Evolutionary conservation across 805 yeast genomes (phyloP).

Genomic region (Ogataea pignaliae): DNA sequence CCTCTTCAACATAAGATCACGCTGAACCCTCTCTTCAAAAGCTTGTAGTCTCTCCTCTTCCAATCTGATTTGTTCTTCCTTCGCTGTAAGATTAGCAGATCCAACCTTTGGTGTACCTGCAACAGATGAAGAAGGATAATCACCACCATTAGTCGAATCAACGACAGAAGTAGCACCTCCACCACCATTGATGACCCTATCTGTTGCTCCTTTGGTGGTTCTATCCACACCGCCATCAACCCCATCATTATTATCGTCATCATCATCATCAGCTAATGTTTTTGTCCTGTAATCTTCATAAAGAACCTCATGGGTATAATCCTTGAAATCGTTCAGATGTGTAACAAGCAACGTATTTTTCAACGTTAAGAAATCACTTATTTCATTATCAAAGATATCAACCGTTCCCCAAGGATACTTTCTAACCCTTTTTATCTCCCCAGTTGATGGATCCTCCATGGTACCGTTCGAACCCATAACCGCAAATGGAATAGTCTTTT

Average conservation of each 20-base stretch:
- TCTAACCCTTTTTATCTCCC: conserved; percentile 43
- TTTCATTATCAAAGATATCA: conserved; percentile 55
- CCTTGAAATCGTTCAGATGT: conserved; percentile 85
- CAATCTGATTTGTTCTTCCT: conserved; percentile 84
- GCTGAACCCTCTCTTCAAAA: conserved; percentile 86
- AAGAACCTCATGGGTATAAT: conserved; percentile 77
- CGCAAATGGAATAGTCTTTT: conserved; percentile 57
- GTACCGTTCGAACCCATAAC: conserved; percentile 53
- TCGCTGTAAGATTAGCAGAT: conserved; percentile 22
- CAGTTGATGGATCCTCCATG: conserved; percentile 31
- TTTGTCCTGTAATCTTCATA: conserved; percentile 90
- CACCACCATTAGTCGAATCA: not conserved
- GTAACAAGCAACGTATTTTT: conserved; percentile 77
- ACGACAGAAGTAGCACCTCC: not conserved
- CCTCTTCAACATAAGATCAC: conserved; percentile 74
- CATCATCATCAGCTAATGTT: conserved; percentile 18
- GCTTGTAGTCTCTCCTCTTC: conserved; percentile 87
- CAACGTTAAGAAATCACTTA: conserved; percentile 75
- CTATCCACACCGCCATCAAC: not conserved
- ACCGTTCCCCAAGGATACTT: conserved; percentile 68
- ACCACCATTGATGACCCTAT: not conserved
- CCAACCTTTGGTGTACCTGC: not conserved
- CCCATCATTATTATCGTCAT: conserved; percentile 3
- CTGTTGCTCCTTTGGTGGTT: conserved; percentile 4
- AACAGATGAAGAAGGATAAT: no score